Evolutionary conservation across 169 alveolate species (phyloP).

Genomic region (Eimeria sp.): DNA sequence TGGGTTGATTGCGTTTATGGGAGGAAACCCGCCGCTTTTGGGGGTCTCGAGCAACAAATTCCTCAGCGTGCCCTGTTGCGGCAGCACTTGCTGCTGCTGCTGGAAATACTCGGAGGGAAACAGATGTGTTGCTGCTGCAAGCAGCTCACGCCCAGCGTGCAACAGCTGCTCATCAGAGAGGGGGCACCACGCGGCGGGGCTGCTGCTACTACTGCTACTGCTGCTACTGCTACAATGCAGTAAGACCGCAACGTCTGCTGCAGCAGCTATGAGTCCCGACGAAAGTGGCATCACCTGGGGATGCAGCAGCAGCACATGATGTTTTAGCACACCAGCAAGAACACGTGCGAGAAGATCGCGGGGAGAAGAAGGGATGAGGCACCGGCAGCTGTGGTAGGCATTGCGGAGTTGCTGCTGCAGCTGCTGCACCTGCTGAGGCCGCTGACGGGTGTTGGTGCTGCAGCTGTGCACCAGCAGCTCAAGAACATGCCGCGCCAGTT

Average conservation of each 20-base stretch:
- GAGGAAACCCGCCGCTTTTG: neutral
- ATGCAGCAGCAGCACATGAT: conserved; percentile 72
- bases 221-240: conserved; percentile 68
- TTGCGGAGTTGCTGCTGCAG: conserved; percentile 41
- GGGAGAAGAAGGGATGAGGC: conserved; percentile 23
- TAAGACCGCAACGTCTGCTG: conserved; percentile 62
- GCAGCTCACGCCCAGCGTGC: conserved; percentile 63
- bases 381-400: conserved; percentile 55
- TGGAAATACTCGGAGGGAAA: conserved; percentile 58
- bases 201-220: neutral
- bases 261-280: conserved; percentile 32
- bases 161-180: conserved; percentile 66
- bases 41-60: conserved; percentile 56
- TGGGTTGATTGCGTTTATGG: neutral
- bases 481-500: conserved; percentile 6
- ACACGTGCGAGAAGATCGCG: conserved; percentile 25
- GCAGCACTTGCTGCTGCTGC: conserved; percentile 51
- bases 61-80: conserved; percentile 3
- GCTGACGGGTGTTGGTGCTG: conserved; percentile 37
- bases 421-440: conserved; percentile 22
- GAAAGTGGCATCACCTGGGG: conserved; percentile 65
- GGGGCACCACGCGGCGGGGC: conserved; percentile 12
- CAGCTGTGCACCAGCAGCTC: conserved; percentile 54
- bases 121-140: conserved; percentile 47
- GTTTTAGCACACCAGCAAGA: conserved; percentile 33